Base-by-base conservation (phyloP, 2,329 filamentous ascomycete species). In the Ceratocystis variospora region DNA sequence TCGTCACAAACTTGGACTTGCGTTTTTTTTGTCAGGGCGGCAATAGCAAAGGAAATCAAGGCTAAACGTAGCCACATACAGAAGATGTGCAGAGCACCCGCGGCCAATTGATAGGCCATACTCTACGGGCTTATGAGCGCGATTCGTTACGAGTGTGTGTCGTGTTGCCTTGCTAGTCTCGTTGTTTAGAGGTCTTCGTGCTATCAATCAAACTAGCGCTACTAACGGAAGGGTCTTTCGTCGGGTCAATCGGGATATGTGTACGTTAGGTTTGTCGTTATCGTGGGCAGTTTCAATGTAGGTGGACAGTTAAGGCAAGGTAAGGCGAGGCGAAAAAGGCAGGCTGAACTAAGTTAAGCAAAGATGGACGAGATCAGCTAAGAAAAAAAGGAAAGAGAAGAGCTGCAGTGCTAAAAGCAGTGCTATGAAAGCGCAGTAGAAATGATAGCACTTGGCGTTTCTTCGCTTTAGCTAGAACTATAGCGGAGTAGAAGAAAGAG, bases 31-130 rank as follows among this genome's bases (percentile, higher is more conserved):
- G 19, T 28, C n/a, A 2, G 46, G 37, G 10, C n/a, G 46, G 19
- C 17, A 48, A 19, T 15, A 31, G 44, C 17, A 17, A 31, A 17
- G 37, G 25, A n/a, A 19, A 28, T 15, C 28, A 25, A 44, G 66
- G 7, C n/a, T 7, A 10, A 46, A 62, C 17, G 37, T 10, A 15
- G 25, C 25, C 22, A 68, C 68, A 59, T 68, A 69, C 68, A 63
- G 37, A 69, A 28, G 37, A 69, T 63, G 64, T 68, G 67, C 63
- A 67, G 61, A 64, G 67, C 68, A 48, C 64, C 62, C 62, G 66
- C 67, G 62, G 62, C 67, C 59, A 69, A 62, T 50, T 68, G 61
- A 37, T 66, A 64, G 59, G 66, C 63, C 66, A 68, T 67, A 53
- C 19, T 25, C 41, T 37, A 48, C 33, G 19, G 25, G 48, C 22